A percentile compares a stretch with the other conserved stretches of the same genome.
These are phyloP conservation scores for Aspergillus sergii DNA, from an alignment of 2,329 filamentous ascomycete species.

Conservation along the genomic window DNA sequence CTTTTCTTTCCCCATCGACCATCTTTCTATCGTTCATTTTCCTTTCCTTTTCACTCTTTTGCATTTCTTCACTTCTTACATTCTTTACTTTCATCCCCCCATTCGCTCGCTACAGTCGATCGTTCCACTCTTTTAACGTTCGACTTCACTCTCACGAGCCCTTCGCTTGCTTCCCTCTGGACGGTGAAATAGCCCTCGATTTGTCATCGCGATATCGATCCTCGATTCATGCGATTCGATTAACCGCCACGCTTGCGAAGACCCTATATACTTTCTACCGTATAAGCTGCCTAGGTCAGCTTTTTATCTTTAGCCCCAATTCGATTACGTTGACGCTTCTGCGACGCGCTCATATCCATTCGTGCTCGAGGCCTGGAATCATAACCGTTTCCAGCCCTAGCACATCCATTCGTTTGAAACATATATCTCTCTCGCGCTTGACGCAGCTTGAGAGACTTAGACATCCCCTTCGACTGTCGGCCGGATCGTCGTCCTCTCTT, in stretches of 20 bases:
- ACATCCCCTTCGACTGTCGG: constrained; percentile 31
- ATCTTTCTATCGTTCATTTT: constrained; percentile 29
- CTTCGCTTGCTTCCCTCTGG: constrained; percentile 41
- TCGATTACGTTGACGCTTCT: constrained; percentile 33
- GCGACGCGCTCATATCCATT: constrained; percentile 34
- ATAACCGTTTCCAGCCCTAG: constrained; percentile 22
- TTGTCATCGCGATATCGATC: constrained; percentile 11
- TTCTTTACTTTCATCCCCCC: constrained; percentile 28
- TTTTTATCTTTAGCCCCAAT: constrained; percentile 28
- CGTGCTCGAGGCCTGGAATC: constrained; percentile 24
- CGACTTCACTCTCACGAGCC: constrained; percentile 38
- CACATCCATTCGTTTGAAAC: constrained; percentile 34
- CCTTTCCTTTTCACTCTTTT: constrained; percentile 32
- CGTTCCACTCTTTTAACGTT: constrained; percentile 58
- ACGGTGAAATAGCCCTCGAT: constrained; percentile 23
- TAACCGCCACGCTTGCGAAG: constrained; percentile 22
- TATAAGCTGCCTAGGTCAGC: constrained; percentile 43
- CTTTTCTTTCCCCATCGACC: constrained; percentile 25
- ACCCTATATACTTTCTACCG: constrained; percentile 22
- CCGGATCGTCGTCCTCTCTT: constrained; percentile 34
- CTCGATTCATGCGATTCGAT: constrained; percentile 6
- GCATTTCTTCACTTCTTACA: constrained; percentile 28
- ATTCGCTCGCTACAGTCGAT: constrained; percentile 41
- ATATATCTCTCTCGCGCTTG: constrained; percentile 36
- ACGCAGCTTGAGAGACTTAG: constrained; percentile 36